These are phyloP conservation scores for Serendipita sp. DNA, from an alignment of 768 basidiomycete genomes.

Conservation along the genomic window DNA sequence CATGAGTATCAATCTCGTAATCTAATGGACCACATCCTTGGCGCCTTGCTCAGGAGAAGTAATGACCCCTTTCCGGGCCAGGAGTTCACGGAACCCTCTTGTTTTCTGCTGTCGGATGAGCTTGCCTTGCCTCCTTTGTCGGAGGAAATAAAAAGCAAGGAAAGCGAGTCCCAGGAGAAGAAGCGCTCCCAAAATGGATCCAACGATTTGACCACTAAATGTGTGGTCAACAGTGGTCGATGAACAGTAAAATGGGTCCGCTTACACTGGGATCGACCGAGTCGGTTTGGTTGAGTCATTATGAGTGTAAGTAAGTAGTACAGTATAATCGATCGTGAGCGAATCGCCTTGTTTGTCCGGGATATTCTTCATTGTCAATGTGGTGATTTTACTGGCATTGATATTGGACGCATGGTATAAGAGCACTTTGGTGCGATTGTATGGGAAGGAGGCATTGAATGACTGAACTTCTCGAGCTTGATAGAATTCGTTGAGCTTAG, in stretches of 20 bases:
- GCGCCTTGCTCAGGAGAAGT: background rate
- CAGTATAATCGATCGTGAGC: background rate
- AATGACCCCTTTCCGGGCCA: background rate
- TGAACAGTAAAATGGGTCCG: background rate
- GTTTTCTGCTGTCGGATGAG: constrained; percentile 1
- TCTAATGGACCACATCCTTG: no score
- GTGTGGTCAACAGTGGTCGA: background rate
- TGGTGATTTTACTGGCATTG: background rate
- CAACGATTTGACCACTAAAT: background rate
- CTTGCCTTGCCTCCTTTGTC: background rate
- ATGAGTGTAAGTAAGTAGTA: background rate
- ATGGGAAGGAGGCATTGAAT: constrained; percentile 1
- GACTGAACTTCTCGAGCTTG: background rate
- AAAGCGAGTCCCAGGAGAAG: background rate
- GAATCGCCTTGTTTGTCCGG: background rate
- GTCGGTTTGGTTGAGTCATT: background rate
- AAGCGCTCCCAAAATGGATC: background rate
- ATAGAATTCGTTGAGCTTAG: background rate
- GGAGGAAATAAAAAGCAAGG: background rate
- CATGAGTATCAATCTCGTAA: no score
- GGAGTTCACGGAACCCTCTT: background rate
- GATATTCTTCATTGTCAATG: background rate
- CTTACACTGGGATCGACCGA: background rate
- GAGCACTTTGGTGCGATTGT: background rate
- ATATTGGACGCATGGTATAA: background rate